Percentiles rank a stretch among this genome's conserved stretches.
Conservation (phyloP, 768 basidiomycete genomes). For the Hydnomerulius pinastri region DNA sequence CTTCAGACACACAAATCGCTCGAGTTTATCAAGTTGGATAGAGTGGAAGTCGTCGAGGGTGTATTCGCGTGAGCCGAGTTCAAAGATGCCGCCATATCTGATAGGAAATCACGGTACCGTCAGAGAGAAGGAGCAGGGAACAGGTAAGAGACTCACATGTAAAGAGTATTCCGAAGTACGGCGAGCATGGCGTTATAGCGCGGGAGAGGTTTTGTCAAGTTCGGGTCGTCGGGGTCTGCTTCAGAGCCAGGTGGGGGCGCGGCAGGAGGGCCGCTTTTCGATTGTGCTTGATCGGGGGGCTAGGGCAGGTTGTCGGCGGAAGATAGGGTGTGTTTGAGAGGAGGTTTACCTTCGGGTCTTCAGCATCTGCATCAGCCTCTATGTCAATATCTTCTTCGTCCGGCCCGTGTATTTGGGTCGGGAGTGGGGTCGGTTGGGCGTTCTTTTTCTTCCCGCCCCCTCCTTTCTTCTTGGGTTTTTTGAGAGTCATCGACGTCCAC, state of each 20-base stretch:
- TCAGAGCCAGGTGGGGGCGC: slow-evolving; percentile 31
- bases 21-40: slow-evolving; percentile 83
- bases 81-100: slow-evolving; percentile 89
- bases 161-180: slow-evolving; percentile 80
- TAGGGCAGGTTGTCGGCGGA: neutral
- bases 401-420: slow-evolving; percentile 5
- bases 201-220: slow-evolving; percentile 60
- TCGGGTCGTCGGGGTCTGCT: slow-evolving; percentile 64
- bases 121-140: neutral
- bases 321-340: too few species aligned
- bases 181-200: slow-evolving; percentile 91
- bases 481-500: slow-evolving; percentile 78
- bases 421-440: neutral
- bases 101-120: neutral
- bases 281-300: neutral
- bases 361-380: slow-evolving; percentile 18
- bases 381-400: slow-evolving; percentile 18
- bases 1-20: slow-evolving; percentile 73
- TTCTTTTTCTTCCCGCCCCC: slow-evolving; percentile 45
- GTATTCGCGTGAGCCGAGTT: slow-evolving; percentile 79
- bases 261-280: neutral
- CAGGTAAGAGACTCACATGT: slow-evolving; percentile 56
- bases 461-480: slow-evolving; percentile 57
- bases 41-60: slow-evolving; percentile 88
- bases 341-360: slow-evolving; percentile 11